Base-by-base conservation (phyloP, 2,329 filamentous ascomycete species). In the Phialophora chinensis region DNA sequence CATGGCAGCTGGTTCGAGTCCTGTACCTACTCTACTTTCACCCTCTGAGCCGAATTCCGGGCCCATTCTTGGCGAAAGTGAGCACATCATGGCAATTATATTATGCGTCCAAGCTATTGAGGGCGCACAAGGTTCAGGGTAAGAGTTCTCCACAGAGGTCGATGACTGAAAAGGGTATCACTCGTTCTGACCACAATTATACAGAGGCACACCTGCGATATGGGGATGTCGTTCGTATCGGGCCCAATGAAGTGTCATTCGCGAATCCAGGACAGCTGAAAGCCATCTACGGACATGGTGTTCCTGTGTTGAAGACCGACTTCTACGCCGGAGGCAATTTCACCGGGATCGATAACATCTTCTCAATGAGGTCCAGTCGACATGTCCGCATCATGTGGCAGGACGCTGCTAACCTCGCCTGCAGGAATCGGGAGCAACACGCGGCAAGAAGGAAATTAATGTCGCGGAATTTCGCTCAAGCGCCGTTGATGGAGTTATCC, bases 191-290 rank as follows among this genome's bases (percentile, higher is more conserved):
- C n/a, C 17, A 20, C 0, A 8, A n/a, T 7, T 20, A 49, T 8
- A n/a, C 44, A 49, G 44, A 33, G 7, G 59, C 59, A 17, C 64
- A 66, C 42, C 14, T 47, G 6, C 61, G 58, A 58, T 66, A 68
- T 38, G 66, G 66, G 7, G 27, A 49, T 14, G 14, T 68, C 14
- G 63, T 68, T 12, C 62, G 66, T 5, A 62, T 68, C 54, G 66
- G 56, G n/a, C 66, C 66, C 14, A 65, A 65, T 31, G 56, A 65
- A 11, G n/a, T 68, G 3, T 61, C 62, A 6, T 59, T 68, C 38
- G 88, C 89, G 73, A 86, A 84, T 66, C 79, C 89, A 3, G 82
- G 86, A 49, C 84, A 86, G 0, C 78, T 79, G 20, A 73, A 84
- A 54, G 83, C 84, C 0, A 81, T 92, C 25, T 92, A 92, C 75